Conservation (phyloP, 768 basidiomycete species). For the Boletellus emodensis region DNA sequence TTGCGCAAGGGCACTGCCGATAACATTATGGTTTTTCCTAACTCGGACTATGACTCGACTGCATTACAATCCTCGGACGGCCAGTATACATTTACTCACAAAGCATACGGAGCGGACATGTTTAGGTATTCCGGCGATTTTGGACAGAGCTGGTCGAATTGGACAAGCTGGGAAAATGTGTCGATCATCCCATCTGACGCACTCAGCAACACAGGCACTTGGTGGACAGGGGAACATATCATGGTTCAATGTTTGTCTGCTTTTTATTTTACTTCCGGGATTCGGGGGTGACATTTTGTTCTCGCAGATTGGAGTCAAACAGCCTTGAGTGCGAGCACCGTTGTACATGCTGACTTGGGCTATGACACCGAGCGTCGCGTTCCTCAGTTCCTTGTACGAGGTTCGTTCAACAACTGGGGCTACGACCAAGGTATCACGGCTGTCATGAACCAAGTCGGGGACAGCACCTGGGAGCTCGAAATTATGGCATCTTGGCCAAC, state of each 20-base stretch:
- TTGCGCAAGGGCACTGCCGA: conserved; percentile 70
- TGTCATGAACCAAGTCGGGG: conserved; percentile 57
- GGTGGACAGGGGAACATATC: conserved; percentile 83
- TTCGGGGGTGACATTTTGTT: background rate
- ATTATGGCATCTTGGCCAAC: conserved; percentile 91
- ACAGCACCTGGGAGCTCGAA: conserved; percentile 79
- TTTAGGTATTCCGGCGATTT: conserved; percentile 88
- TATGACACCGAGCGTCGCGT: conserved; percentile 66
- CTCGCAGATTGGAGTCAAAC: conserved; percentile 72
- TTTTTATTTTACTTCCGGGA: background rate
- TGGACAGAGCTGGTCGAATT: conserved; percentile 77
- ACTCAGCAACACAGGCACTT: conserved; percentile 47
- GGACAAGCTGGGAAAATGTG: conserved; percentile 74
- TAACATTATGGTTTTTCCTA: conserved; percentile 87
- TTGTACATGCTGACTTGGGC: conserved; percentile 74
- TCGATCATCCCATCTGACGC: conserved; percentile 58
- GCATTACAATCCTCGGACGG: conserved; percentile 57
- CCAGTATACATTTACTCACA: conserved; percentile 75
- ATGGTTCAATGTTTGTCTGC: conserved; percentile 75
- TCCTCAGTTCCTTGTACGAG: conserved; percentile 83
- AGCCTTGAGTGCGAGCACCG: conserved; percentile 55
- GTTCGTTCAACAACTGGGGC: conserved; percentile 90
- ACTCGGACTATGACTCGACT: conserved; percentile 67
- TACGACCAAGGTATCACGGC: conserved; percentile 79
- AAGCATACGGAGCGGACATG: conserved; percentile 80